A percentile compares a stretch with the other conserved stretches of the same genome.
These are phyloP conservation scores for Entomortierella beljakovae DNA, from an alignment of 192 early-diverging fungal species.

Conservation along the genomic window DNA sequence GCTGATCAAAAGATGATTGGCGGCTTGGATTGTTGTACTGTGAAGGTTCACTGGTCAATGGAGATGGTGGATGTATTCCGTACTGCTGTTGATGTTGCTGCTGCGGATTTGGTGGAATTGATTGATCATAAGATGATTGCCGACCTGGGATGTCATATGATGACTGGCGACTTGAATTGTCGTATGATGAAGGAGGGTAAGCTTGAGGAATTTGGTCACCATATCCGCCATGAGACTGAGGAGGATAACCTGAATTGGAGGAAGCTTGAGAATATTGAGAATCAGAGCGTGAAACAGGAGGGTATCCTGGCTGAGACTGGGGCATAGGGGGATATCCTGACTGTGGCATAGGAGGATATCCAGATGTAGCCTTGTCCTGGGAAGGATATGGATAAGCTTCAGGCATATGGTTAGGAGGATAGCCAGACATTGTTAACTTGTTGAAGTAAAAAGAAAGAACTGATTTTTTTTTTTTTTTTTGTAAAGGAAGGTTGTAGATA, in stretches of 20 bases:
- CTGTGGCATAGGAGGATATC: not conserved
- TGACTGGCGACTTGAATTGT: too few species aligned
- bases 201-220: too few species aligned
- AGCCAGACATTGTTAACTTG: slow-evolving; percentile 33
- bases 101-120: not conserved
- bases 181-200: slow-evolving; percentile 1
- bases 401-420: slow-evolving; percentile 11
- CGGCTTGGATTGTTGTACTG: too few species aligned
- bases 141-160: too few species aligned
- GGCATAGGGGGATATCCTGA: slow-evolving; percentile 18
- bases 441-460: not conserved
- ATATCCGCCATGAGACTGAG: too few species aligned
- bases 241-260: too few species aligned
- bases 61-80: not conserved
- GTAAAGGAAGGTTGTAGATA: not conserved
- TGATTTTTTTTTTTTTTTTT: not conserved
- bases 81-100: slow-evolving; percentile 1
- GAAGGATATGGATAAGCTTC: not conserved
- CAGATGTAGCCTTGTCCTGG: not conserved
- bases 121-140: too few species aligned
- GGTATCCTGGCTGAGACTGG: not conserved
- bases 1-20: too few species aligned
- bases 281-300: not conserved
- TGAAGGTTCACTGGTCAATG: too few species aligned
- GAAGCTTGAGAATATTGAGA: not conserved